Evolutionary conservation across 495 filamentous ascomycete species (phyloP).

Genomic region (Diplogelasinospora grovesii): DNA sequence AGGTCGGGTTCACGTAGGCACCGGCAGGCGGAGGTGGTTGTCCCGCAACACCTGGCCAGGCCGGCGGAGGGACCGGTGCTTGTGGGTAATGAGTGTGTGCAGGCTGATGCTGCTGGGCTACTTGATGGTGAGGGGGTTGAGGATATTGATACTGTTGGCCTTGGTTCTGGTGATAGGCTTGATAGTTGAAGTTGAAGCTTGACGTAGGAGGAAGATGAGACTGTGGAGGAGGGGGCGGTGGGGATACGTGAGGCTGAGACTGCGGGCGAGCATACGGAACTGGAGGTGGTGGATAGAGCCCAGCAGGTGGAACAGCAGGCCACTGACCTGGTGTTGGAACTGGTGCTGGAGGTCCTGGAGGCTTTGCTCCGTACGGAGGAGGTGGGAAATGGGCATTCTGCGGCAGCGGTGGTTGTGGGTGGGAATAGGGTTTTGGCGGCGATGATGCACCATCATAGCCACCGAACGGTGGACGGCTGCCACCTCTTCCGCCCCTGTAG

Average conservation of each 20-base stretch:
- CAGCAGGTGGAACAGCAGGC: constrained; percentile 3
- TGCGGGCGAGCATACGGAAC: too few relatives aligned
- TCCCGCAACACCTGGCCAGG: constrained; percentile 12
- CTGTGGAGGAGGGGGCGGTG: constrained; percentile 5
- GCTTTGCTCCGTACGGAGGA: constrained; percentile 9
- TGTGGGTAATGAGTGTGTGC: constrained; percentile 6
- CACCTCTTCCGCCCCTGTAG: constrained; percentile 7
- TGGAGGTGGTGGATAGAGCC: constrained; percentile 9
- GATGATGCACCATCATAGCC: constrained; percentile 5
- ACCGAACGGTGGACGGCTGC: constrained; percentile 5
- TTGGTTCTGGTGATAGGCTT: constrained; percentile 13
- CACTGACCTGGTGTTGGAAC: constrained; percentile 8
- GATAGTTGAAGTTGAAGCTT: constrained; percentile 14
- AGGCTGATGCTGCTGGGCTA: constrained; percentile 14
- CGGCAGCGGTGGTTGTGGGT: constrained; percentile 3
- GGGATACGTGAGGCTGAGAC: too few relatives aligned
- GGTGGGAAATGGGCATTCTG: constrained; percentile 12
- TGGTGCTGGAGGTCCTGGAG: constrained; percentile 1
- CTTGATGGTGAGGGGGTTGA: too few relatives aligned
- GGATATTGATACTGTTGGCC: constrained; percentile 10
- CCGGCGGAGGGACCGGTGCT: not conserved
- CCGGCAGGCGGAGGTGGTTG: constrained; percentile 33
- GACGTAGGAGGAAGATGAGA: constrained; percentile 5
- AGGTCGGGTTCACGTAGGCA: constrained; percentile 59
- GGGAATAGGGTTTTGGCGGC: constrained; percentile 4